Evolutionary conservation across 2,329 filamentous ascomycete species (phyloP).

Genomic region (Paecilomyces niveus): DNA sequence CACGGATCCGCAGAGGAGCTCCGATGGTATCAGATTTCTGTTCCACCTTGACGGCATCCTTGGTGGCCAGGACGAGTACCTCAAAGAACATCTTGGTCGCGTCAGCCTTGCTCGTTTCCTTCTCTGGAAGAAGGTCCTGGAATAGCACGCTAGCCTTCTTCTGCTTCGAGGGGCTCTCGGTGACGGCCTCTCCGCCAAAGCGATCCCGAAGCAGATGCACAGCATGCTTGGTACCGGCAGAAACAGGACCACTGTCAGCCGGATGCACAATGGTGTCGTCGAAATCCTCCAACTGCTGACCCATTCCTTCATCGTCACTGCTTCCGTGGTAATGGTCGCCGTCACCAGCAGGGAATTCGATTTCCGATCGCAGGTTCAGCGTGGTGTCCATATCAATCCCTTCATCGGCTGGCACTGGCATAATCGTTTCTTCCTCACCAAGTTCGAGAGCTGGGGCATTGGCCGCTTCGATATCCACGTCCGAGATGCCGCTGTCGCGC

Average conservation of each 20-base stretch:
- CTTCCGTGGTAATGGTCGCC: constrained; percentile 36
- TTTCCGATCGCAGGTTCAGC: constrained; percentile 49
- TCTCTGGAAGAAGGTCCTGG: constrained; percentile 82
- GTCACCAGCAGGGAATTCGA: constrained; percentile 59
- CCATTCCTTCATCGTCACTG: constrained; percentile 41
- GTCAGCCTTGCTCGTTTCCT: constrained; percentile 72
- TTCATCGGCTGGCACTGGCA: constrained; percentile 39
- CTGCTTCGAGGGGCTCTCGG: constrained; percentile 62
- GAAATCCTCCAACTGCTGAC: constrained; percentile 53
- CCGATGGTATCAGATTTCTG: constrained; percentile 68
- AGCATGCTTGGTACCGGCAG: constrained; percentile 86
- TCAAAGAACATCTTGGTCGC: constrained; percentile 99
- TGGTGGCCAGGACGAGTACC: constrained; percentile 88
- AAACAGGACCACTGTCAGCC: constrained; percentile 77
- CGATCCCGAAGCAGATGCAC: constrained; percentile 88
- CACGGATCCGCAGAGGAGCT: constrained; percentile 72
- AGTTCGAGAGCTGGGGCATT: constrained; percentile 57
- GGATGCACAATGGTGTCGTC: constrained; percentile 78
- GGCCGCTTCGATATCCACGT: constrained; percentile 62
- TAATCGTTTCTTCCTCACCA: constrained; percentile 57
- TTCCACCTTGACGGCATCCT: constrained; percentile 96
- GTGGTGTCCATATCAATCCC: constrained; percentile 46
- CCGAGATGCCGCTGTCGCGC: constrained; percentile 78
- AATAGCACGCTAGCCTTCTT: constrained; percentile 75
- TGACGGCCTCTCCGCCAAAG: constrained; percentile 61